Conservation (phyloP, 2,329 filamentous ascomycete species). For the Fusarium albidum region DNA sequence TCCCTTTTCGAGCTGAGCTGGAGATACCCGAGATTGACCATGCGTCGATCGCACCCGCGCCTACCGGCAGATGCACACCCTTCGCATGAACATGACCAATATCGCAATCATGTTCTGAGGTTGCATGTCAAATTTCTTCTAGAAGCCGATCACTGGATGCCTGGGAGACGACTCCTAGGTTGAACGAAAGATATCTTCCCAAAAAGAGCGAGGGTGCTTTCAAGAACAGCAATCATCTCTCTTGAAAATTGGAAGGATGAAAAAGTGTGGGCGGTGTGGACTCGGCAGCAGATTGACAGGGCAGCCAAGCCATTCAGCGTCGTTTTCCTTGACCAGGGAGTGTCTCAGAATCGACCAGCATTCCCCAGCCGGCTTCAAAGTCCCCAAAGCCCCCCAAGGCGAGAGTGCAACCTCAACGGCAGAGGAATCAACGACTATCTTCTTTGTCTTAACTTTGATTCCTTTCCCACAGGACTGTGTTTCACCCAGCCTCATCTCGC, state of each 20-base stretch:
- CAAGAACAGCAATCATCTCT: conserved; percentile 27
- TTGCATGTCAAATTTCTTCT: conserved; percentile 29
- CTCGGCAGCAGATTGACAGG: conserved; percentile 20
- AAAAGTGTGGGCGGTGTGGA: conserved; percentile 22
- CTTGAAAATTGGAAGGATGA: conserved; percentile 36
- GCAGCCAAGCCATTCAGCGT: conserved; percentile 20
- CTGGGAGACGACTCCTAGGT: conserved; percentile 17
- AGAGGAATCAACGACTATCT: conserved; percentile 18
- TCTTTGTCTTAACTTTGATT: conserved; percentile 25
- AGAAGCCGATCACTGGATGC: conserved; percentile 24
- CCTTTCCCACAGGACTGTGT: conserved; percentile 18
- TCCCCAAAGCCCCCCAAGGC: conserved; percentile 1
- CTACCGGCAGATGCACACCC: conserved; percentile 25
- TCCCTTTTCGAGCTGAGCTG: conserved; percentile 22
- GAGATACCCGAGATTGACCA: conserved; percentile 43
- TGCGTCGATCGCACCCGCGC: conserved; percentile 37
- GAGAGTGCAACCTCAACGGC: conserved; percentile 40
- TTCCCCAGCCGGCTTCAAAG: conserved; percentile 38
- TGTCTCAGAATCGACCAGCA: conserved; percentile 42
- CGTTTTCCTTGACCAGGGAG: conserved; percentile 24
- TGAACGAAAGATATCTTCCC: conserved; percentile 22
- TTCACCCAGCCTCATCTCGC: conserved; percentile 38
- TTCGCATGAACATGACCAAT: conserved; percentile 29
- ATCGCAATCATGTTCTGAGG: conserved; percentile 23
- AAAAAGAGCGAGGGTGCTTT: conserved; percentile 19